phyloP scores from a whole-genome alignment of 129 eudicot species.

The Gnaphalium uliginosum region DNA sequence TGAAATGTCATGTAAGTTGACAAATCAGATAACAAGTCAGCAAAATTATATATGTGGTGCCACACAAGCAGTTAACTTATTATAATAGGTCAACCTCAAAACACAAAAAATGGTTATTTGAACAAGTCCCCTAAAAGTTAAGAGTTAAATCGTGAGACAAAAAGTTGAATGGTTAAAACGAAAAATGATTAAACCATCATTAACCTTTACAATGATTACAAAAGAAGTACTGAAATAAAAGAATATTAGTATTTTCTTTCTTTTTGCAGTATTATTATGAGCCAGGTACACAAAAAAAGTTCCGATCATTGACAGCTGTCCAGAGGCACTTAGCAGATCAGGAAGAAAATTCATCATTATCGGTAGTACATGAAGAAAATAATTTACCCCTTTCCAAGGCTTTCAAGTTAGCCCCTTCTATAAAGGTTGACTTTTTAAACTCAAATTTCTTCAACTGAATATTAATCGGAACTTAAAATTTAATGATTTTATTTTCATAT shows the following conservation, averaged over 20 bases:
- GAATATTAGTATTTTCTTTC: neutral
- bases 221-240: neutral
- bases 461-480: neutral
- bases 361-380: constrained; percentile 45
- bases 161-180: too few species aligned
- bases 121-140: too few species aligned
- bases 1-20: too few species aligned
- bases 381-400: constrained; percentile 48
- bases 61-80: too few species aligned
- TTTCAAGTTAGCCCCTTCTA: constrained; percentile 41
- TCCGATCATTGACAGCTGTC: constrained; percentile 58
- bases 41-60: too few species aligned
- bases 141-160: too few species aligned
- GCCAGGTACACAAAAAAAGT: constrained; percentile 67
- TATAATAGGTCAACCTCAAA: too few species aligned
- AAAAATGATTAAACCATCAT: too few species aligned
- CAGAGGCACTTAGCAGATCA: constrained; percentile 48
- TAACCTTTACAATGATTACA: too few species aligned
- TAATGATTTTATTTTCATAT: neutral
- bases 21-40: too few species aligned
- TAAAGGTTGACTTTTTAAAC: constrained; percentile 39
- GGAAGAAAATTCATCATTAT: constrained; percentile 41
- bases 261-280: constrained; percentile 71
- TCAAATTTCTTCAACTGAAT: neutral
- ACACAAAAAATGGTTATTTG: too few species aligned